Percentiles rank a stretch among this genome's conserved stretches.
Conservation (phyloP, 345 rosid genomes). For the Litchi chinensis region DNA sequence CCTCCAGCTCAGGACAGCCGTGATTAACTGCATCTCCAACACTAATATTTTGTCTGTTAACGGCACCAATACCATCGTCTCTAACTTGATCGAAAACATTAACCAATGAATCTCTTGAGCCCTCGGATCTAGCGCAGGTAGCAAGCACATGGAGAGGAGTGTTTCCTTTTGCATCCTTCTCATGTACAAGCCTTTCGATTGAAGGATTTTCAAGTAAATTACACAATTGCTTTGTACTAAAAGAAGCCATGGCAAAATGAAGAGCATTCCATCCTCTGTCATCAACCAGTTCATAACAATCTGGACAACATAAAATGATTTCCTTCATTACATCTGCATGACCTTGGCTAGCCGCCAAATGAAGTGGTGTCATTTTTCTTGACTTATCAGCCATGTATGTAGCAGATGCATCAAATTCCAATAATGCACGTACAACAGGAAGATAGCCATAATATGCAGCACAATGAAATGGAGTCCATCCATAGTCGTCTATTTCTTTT, state of each 20-base stretch:
- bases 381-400: not conserved
- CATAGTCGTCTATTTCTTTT: not conserved
- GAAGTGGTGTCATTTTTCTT: conserved; percentile 11
- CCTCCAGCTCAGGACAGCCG: too few species aligned
- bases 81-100: too few species aligned
- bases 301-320: too few species aligned
- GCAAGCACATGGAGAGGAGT: not conserved
- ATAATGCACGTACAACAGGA: not conserved
- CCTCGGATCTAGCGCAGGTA: not conserved
- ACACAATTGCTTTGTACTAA: not conserved
- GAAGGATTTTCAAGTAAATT: not conserved
- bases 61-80: too few species aligned
- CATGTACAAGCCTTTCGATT: not conserved
- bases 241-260: conserved; percentile 12
- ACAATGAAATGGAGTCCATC: conserved; percentile 10
- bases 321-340: too few species aligned
- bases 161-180: too few species aligned
- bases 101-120: not conserved
- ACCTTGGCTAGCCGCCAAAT: not conserved
- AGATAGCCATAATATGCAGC: not conserved
- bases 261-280: not conserved
- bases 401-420: not conserved
- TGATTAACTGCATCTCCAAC: too few species aligned
- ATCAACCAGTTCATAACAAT: too few species aligned
- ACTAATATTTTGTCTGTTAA: too few species aligned